Percentiles rank a stretch among this genome's conserved stretches.
phyloP scores from a whole-genome alignment of 2,329 filamentous ascomycete species.

The Cercospora zeae-maydis region DNA sequence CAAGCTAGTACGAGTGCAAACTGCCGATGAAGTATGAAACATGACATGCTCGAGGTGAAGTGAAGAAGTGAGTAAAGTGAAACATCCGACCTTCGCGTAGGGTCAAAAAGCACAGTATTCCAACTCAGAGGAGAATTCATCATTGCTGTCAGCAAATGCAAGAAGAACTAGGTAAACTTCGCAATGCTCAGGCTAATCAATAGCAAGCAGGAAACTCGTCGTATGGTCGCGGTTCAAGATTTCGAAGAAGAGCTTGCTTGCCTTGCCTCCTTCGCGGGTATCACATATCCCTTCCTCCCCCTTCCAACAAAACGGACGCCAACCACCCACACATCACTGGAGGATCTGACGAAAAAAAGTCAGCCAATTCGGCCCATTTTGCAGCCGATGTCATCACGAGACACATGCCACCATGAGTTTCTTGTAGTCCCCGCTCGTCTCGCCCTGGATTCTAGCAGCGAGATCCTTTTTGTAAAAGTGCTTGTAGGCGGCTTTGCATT shows the following conservation, averaged over 20 bases:
- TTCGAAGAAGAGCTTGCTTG: background rate
- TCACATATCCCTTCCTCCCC: conserved; percentile 9
- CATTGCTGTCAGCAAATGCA: too few species aligned
- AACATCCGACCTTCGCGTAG: too few species aligned
- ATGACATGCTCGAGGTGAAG: too few species aligned
- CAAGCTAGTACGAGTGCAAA: too few species aligned
- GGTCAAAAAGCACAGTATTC: too few species aligned
- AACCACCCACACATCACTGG: conserved; percentile 14
- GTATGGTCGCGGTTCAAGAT: background rate
- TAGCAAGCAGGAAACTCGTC: background rate
- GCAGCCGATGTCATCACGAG: background rate
- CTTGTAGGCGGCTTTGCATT: conserved; percentile 74
- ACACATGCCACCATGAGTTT: conserved; percentile 64
- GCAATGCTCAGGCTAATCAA: too few species aligned
- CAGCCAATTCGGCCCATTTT: conserved; percentile 7
- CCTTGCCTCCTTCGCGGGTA: conserved; percentile 15
- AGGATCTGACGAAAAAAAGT: conserved; percentile 20
- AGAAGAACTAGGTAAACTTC: too few species aligned
- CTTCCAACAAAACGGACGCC: too few species aligned
- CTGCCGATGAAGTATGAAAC: too few species aligned
- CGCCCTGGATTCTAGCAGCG: conserved; percentile 66
- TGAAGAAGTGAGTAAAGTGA: too few species aligned
- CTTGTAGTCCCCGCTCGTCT: conserved; percentile 77
- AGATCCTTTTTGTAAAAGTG: conserved; percentile 67
- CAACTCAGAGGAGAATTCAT: too few species aligned